These are phyloP conservation scores for Teunomyces pallodes DNA, from an alignment of 805 yeast species.

Conservation along the genomic window DNA sequence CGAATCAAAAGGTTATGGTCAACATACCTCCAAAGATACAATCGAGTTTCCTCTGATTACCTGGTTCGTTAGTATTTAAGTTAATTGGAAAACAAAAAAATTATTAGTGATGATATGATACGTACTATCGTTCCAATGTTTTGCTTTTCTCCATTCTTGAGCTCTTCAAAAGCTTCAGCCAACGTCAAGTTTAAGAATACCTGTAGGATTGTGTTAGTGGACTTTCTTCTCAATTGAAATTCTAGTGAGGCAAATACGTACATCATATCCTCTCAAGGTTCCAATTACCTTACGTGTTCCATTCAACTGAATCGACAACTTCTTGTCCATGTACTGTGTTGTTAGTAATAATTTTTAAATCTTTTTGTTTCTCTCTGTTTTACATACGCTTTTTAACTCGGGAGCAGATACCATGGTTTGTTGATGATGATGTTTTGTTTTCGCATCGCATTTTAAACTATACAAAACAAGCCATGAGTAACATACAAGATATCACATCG, in stretches of 20 bases:
- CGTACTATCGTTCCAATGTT: slow-evolving; percentile 63
- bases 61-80: slow-evolving; percentile 19
- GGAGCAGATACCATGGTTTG: slow-evolving; percentile 57
- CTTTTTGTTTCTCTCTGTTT: not conserved
- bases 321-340: slow-evolving; percentile 70
- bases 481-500: slow-evolving; percentile 23
- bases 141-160: slow-evolving; percentile 46
- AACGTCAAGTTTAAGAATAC: slow-evolving; percentile 69
- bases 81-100: too few species aligned
- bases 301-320: slow-evolving; percentile 69
- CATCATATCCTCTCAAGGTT: slow-evolving; percentile 79
- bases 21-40: slow-evolving; percentile 63
- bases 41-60: slow-evolving; percentile 78
- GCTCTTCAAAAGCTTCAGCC: slow-evolving; percentile 67
- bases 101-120: slow-evolving; percentile 4
- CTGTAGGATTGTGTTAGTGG: slow-evolving; percentile 24
- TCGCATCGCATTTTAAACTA: not conserved
- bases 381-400: slow-evolving; percentile 53
- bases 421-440: not conserved
- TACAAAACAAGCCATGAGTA: slow-evolving; percentile 14
- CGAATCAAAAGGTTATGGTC: not conserved
- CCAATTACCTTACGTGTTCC: slow-evolving; percentile 82
- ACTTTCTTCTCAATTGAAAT: not conserved
- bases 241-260: slow-evolving; percentile 23
- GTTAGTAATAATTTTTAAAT: slow-evolving; percentile 18